These are phyloP conservation scores for Cadophora gregata DNA, from an alignment of 2,329 filamentous ascomycete genomes.

Conservation along the genomic window DNA sequence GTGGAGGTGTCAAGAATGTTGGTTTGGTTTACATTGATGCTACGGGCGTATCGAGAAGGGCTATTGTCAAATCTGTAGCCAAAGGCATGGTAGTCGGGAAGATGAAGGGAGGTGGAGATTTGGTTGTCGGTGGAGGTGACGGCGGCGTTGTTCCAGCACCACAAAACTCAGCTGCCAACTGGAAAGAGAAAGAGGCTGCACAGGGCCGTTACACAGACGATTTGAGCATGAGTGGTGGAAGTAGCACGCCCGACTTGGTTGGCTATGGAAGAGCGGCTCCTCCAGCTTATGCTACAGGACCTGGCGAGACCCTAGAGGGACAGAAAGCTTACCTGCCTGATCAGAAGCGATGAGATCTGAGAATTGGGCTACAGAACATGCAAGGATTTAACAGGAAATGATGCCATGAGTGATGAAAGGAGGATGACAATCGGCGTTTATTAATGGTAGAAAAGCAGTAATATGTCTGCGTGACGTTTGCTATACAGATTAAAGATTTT, in stretches of 20 bases:
- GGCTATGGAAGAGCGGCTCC: conserved; percentile 38
- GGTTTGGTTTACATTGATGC: conserved; percentile 98
- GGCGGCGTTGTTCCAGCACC: conserved; percentile 33
- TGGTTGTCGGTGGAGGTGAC: conserved; percentile 71
- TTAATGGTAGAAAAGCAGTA: conserved; percentile 18
- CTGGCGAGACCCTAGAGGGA: conserved; percentile 37
- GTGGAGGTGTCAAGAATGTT: conserved; percentile 92
- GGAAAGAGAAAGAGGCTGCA: conserved; percentile 39
- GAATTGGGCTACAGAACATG: conserved; percentile 6
- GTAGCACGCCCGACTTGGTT: conserved; percentile 37
- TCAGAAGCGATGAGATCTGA: conserved; percentile 25
- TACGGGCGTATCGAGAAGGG: conserved; percentile 85
- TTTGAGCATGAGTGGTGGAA: conserved; percentile 36
- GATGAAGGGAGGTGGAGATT: conserved; percentile 74
- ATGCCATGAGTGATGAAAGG: conserved; percentile 9
- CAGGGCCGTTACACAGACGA: conserved; percentile 36
- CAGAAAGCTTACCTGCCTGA: conserved; percentile 30
- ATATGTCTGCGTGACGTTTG: neutral
- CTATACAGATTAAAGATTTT: neutral
- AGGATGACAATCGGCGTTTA: conserved; percentile 8
- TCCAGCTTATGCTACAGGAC: conserved; percentile 33
- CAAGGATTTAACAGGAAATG: conserved; percentile 12
- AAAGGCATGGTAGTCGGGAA: conserved; percentile 94
- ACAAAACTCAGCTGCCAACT: conserved; percentile 24
- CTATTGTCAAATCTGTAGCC: conserved; percentile 91